These are phyloP conservation scores for Laetiporus sulphureus DNA, from an alignment of 1,284 basidiomycete genomes.

Conservation along the genomic window DNA sequence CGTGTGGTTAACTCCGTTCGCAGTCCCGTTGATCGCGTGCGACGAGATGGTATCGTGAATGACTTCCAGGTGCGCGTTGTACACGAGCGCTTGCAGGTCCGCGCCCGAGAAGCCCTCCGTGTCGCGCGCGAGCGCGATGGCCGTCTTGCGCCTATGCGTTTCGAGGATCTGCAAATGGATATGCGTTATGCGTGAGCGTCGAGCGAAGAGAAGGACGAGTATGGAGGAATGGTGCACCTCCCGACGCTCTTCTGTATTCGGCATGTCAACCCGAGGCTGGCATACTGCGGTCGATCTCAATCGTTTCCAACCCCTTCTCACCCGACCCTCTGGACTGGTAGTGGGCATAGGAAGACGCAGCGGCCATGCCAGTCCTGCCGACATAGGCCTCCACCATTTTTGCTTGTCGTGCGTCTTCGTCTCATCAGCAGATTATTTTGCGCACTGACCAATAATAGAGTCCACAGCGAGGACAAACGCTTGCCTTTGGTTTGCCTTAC, in stretches of 20 bases:
- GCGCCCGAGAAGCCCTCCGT: constrained; percentile 94
- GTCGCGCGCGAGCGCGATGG: constrained; percentile 57
- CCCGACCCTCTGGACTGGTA: constrained; percentile 44
- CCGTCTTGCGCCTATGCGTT: constrained; percentile 77
- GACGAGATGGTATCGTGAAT: constrained; percentile 65
- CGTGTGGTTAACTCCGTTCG: constrained; percentile 9
- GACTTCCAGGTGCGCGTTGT: constrained; percentile 94
- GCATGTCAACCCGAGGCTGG: constrained; percentile 87
- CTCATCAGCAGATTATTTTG: too few species aligned
- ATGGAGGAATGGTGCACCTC: constrained; percentile 50
- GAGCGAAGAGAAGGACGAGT: neutral
- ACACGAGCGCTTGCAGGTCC: constrained; percentile 92
- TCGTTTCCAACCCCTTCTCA: constrained; percentile 60
- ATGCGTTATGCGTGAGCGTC: neutral
- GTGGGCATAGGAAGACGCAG: constrained; percentile 74
- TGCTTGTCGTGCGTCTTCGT: too few species aligned
- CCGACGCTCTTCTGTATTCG: constrained; percentile 63
- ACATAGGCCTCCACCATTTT: constrained; percentile 68
- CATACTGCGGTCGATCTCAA: constrained; percentile 94
- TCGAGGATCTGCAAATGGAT: constrained; percentile 65
- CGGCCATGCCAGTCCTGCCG: constrained; percentile 93
- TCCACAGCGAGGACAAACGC: too few species aligned
- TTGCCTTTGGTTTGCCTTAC: too few species aligned
- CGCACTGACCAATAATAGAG: too few species aligned
- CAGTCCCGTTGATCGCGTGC: constrained; percentile 4